Evolutionary conservation across 192 early-diverging fungal species (phyloP).

Genomic region (Pilobolus umbonatus): DNA sequence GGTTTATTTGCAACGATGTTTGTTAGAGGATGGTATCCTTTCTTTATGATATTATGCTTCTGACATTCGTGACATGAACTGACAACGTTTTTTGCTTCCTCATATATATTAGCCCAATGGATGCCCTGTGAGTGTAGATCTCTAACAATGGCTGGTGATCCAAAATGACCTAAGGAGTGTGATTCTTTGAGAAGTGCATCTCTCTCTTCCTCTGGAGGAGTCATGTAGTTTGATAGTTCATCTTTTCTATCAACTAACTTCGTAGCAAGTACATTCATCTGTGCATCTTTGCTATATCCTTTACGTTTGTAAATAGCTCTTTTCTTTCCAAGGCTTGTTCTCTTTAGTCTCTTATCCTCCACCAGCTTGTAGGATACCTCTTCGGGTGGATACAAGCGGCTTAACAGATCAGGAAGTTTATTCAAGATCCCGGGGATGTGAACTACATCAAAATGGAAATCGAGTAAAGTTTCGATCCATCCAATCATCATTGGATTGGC

Average conservation of each 20-base stretch:
- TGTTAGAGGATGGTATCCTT: constrained; percentile 25
- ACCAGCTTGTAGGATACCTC: neutral
- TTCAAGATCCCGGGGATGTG: constrained; percentile 25
- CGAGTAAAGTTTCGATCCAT: constrained; percentile 31
- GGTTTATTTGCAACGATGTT: constrained; percentile 19
- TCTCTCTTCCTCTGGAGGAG: constrained; percentile 9
- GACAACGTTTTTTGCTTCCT: constrained; percentile 20
- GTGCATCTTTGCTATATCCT: neutral
- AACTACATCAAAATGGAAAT: constrained; percentile 13
- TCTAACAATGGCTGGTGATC: constrained; percentile 23
- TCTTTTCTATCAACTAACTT: neutral
- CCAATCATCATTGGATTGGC: constrained; percentile 11
- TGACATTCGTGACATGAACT: constrained; percentile 22
- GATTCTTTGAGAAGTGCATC: constrained; percentile 1
- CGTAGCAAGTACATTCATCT: neutral
- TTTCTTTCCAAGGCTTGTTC: neutral
- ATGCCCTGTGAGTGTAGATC: constrained; percentile 15
- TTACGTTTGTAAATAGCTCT: neutral
- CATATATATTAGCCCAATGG: constrained; percentile 17
- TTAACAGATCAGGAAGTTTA: constrained; percentile 25
- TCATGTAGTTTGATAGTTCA: neutral
- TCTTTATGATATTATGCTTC: constrained; percentile 21
- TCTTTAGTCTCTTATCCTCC: constrained; percentile 1
- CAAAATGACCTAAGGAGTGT: constrained; percentile 29
- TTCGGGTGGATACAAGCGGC: constrained; percentile 11